Evolutionary conservation across 108 stramenopile genomes (phyloP).

Genomic region (Discostella pseudostelligera): DNA sequence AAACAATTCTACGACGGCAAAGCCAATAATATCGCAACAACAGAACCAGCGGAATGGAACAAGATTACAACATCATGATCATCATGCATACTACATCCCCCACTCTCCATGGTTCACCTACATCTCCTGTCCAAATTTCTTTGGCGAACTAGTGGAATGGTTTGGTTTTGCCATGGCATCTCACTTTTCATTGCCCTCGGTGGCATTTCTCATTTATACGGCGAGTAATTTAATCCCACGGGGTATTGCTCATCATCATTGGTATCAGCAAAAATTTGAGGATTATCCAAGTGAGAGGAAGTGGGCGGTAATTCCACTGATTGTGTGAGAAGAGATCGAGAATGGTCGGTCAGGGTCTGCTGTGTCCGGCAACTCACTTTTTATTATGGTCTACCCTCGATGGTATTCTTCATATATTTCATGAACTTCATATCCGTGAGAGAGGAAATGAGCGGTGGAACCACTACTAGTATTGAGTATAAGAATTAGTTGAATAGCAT

Average conservation of each 20-base stretch:
- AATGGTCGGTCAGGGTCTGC: no score
- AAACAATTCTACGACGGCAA: constrained; percentile 12
- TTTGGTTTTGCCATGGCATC: constrained; percentile 73
- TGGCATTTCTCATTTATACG: constrained; percentile 75
- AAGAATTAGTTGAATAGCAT: no score
- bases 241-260: constrained; percentile 77
- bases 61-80: constrained; percentile 2
- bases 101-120: constrained; percentile 67
- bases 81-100: constrained; percentile 61
- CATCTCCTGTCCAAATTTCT: constrained; percentile 80
- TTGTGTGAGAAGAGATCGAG: constrained; percentile 40
- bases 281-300: constrained; percentile 68
- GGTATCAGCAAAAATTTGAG: constrained; percentile 83
- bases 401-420: no score
- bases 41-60: not conserved
- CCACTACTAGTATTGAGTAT: no score
- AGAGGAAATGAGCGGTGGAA: no score
- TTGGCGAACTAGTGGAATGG: constrained; percentile 91
- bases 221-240: constrained; percentile 81
- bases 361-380: no score
- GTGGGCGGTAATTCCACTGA: constrained; percentile 75
- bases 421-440: no score
- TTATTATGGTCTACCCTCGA: no score
- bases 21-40: not conserved
- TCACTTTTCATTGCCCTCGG: constrained; percentile 37